These are phyloP conservation scores for Olyra latifolia DNA, from an alignment of 176 grass and related monocot species.

Conservation along the genomic window DNA sequence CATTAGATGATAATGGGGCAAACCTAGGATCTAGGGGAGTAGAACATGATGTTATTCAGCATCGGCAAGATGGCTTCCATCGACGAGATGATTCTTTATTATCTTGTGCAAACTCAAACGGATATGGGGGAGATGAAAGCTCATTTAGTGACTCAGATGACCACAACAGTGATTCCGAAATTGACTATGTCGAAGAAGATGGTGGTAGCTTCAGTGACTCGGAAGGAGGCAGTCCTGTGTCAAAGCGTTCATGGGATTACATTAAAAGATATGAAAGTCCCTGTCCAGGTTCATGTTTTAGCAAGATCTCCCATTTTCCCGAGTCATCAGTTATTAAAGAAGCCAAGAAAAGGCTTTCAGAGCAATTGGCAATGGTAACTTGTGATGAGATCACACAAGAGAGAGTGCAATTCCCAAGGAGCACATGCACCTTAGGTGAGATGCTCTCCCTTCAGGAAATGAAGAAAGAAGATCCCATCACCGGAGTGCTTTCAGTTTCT, in stretches of 20 bases:
- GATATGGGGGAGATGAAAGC: conserved; percentile 86
- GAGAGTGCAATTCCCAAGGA: conserved; percentile 42
- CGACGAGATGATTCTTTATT: conserved; percentile 67
- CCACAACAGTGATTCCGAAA: conserved; percentile 34
- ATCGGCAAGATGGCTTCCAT: conserved; percentile 29
- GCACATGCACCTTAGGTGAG: conserved; percentile 75
- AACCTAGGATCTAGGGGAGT: conserved; percentile 12
- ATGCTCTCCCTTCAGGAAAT: conserved; percentile 70
- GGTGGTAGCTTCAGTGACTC: conserved; percentile 53
- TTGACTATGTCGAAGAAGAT: conserved; percentile 49
- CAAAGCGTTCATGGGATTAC: conserved; percentile 57
- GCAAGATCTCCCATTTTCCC: conserved; percentile 46
- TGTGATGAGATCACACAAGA: conserved; percentile 49
- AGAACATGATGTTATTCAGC: conserved; percentile 29
- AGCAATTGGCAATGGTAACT: conserved; percentile 68
- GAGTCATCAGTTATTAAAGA: conserved; percentile 77
- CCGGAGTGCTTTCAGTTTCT: conserved; percentile 8
- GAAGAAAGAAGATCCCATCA: conserved; percentile 39
- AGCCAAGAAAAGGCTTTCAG: conserved; percentile 83
- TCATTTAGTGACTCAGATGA: conserved; percentile 73
- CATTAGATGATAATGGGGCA: conserved; percentile 18
- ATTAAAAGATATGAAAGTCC: conserved; percentile 51
- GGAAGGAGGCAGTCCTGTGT: conserved; percentile 52
- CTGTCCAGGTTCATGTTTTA: conserved; percentile 59
- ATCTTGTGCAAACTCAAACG: conserved; percentile 72